Conservation (phyloP, 208 protist species). For the Crithidia expoeki region DNA sequence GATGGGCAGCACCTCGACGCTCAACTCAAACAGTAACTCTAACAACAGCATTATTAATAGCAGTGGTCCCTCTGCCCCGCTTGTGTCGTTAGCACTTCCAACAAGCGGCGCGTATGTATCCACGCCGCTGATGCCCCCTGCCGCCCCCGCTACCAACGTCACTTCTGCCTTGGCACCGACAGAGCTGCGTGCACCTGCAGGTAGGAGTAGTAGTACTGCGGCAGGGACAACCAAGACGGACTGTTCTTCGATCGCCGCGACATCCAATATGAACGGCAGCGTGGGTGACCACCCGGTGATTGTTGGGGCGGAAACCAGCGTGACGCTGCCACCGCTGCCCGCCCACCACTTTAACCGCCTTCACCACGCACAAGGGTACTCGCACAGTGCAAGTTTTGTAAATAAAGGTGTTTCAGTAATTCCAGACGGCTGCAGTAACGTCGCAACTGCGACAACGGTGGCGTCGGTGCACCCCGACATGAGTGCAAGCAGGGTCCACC, state of each 20-base stretch:
- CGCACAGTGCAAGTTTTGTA: background rate
- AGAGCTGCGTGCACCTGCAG: no score
- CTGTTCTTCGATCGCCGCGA: background rate
- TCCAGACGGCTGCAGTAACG: constrained; percentile 1
- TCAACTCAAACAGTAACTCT: background rate
- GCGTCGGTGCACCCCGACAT: constrained; percentile 27
- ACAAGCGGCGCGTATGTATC: background rate
- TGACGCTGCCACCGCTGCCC: background rate
- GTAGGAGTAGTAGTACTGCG: no score
- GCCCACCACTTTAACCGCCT: background rate
- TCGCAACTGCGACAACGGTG: background rate
- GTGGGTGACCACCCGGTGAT: constrained; percentile 4
- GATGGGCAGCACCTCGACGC: background rate
- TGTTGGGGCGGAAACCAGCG: constrained; percentile 20
- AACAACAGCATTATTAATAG: constrained; percentile 7
- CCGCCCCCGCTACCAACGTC: background rate
- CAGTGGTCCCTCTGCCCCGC: background rate
- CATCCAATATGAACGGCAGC: background rate
- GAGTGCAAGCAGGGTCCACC: constrained; percentile 21
- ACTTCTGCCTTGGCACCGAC: background rate
- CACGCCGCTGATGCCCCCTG: constrained; percentile 11
- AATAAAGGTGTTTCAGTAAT: background rate
- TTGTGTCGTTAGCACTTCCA: background rate
- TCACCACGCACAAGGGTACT: background rate
- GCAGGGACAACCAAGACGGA: no score